Evolutionary conservation across 1,284 basidiomycete genomes (phyloP).

Genomic region (Cutaneotrichosporon curvatum): DNA sequence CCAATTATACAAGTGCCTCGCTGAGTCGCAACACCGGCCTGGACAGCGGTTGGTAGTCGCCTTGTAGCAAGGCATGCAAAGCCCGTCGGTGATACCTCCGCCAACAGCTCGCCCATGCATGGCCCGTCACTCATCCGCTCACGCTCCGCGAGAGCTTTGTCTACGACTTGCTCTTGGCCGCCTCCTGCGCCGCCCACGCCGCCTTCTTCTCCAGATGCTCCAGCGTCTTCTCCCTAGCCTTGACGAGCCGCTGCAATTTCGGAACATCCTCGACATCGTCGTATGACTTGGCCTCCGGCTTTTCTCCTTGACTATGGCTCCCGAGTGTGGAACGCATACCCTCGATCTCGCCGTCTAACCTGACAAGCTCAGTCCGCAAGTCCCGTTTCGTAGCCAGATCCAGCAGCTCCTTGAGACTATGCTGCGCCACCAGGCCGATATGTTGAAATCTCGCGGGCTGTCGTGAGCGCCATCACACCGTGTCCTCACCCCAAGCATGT

Average conservation of each 20-base stretch:
- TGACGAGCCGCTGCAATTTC: constrained; percentile 34
- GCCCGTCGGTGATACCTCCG: no score
- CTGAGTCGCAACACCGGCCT: no score
- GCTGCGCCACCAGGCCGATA: constrained; percentile 35
- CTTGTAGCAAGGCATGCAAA: no score
- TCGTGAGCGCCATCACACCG: constrained; percentile 4
- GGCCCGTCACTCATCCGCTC: no score
- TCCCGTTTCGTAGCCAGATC: constrained; percentile 26
- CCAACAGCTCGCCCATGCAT: no score
- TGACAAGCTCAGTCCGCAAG: constrained; percentile 26
- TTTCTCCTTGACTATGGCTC: neutral
- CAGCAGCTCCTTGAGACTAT: constrained; percentile 27
- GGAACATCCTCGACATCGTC: constrained; percentile 29
- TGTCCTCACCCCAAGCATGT: neutral
- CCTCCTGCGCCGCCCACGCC: constrained; percentile 2
- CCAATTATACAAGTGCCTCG: no score
- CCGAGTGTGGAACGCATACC: constrained; percentile 22
- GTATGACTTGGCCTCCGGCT: constrained; percentile 14
- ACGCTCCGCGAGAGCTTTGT: no score
- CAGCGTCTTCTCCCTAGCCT: constrained; percentile 33
- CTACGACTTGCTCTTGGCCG: neutral
- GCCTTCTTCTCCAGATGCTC: constrained; percentile 25
- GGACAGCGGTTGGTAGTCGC: no score
- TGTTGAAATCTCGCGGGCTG: constrained; percentile 43
- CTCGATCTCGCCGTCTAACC: constrained; percentile 35